Conservation (phyloP, 2,329 filamentous ascomycete genomes). For the Penicillium sp. region DNA sequence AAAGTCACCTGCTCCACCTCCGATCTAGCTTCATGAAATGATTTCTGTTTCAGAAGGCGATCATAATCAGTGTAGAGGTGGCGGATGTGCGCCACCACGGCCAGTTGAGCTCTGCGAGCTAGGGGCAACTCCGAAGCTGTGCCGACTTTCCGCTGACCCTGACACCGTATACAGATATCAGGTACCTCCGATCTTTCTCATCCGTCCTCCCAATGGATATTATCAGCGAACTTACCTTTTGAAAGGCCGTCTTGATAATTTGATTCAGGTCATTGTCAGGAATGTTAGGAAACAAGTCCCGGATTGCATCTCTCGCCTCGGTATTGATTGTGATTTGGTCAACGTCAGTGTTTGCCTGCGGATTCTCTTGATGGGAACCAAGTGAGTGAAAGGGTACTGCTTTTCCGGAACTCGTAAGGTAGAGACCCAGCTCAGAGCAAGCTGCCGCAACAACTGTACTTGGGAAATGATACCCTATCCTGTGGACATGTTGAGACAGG, state of each 20-base stretch:
- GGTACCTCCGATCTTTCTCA: constrained; percentile 11
- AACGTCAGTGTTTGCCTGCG: constrained; percentile 32
- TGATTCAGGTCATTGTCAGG: constrained; percentile 58
- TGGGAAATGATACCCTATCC: constrained; percentile 65
- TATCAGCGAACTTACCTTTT: constrained; percentile 49
- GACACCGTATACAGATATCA: constrained; percentile 20
- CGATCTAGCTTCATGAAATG: constrained; percentile 57
- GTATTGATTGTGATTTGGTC: constrained; percentile 53
- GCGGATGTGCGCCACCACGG: constrained; percentile 63
- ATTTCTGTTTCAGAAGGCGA: constrained; percentile 54
- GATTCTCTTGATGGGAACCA: constrained; percentile 25
- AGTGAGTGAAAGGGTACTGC: constrained; percentile 41
- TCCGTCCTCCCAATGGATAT: background rate
- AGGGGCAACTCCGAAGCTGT: constrained; percentile 57
- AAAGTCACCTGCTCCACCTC: constrained; percentile 58
- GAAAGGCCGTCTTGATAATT: constrained; percentile 63
- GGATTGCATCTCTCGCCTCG: constrained; percentile 60
- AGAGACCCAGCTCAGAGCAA: constrained; percentile 51
- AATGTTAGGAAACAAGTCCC: constrained; percentile 64
- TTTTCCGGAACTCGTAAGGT: constrained; percentile 51
- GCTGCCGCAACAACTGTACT: constrained; percentile 60
- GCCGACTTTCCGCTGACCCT: constrained; percentile 60
- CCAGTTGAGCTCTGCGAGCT: constrained; percentile 60
- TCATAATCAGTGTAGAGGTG: constrained; percentile 66
- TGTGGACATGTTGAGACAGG: constrained; percentile 61